Evolutionary conservation across 225 moss, liverwort and hornwort genomes (phyloP).

Genomic region (Pseudisothecium myosuroides): DNA sequence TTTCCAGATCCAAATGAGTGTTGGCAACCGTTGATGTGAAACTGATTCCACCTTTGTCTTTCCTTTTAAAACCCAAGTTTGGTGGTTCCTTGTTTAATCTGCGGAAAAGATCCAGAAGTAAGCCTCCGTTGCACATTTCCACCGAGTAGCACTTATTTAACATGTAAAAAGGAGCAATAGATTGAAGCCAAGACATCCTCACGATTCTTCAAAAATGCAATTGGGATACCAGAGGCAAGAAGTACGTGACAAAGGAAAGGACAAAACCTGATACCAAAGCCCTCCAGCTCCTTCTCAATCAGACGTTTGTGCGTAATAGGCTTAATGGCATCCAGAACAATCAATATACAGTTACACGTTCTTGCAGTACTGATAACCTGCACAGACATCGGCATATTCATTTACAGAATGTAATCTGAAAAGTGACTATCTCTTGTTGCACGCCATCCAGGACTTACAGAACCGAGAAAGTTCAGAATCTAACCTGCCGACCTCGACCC

Average conservation of each 20-base stretch:
- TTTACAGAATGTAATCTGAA: not conserved
- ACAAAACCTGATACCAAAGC: slow-evolving; percentile 81
- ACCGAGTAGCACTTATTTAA: not conserved
- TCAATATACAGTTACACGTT: slow-evolving; percentile 86
- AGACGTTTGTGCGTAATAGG: slow-evolving; percentile 89
- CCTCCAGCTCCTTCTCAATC: slow-evolving; percentile 93
- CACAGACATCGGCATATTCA: not conserved
- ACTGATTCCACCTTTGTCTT: slow-evolving; percentile 91
- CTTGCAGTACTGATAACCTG: slow-evolving; percentile 91
- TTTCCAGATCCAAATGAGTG: slow-evolving; percentile 72
- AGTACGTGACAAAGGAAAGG: not conserved
- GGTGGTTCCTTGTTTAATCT: slow-evolving; percentile 69
- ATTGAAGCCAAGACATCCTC: not conserved
- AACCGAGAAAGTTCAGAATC: not conserved
- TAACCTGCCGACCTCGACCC: slow-evolving; percentile 85
- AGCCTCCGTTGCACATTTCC: not conserved
- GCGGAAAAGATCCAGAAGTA: not conserved
- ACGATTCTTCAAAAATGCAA: not conserved
- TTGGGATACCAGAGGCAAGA: not conserved
- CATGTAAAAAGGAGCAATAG: not conserved
- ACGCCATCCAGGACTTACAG: not conserved
- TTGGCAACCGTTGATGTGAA: slow-evolving; percentile 76
- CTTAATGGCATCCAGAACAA: slow-evolving; percentile 92
- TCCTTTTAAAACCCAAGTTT: slow-evolving; percentile 77
- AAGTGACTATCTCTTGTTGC: not conserved